A percentile compares a stretch with the other conserved stretches of the same genome.
Evolutionary conservation across 1,139 yeast genomes (phyloP).

Genomic region (Pichia sp.): DNA sequence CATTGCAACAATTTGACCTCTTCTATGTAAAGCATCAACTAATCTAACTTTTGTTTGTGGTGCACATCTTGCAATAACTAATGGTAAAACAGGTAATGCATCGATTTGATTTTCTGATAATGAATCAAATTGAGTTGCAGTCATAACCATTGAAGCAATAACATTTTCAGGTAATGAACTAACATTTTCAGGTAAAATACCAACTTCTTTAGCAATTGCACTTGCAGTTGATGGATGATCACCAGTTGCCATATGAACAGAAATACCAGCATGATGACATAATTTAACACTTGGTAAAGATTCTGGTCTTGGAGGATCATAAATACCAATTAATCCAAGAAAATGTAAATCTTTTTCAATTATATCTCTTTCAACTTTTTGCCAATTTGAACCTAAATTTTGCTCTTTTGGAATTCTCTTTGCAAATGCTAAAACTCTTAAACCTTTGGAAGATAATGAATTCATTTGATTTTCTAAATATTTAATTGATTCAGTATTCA

Average conservation of each 20-base stretch:
- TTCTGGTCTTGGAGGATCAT: conserved; percentile 78
- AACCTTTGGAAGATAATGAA: conserved; percentile 59
- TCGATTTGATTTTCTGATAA: conserved; percentile 61
- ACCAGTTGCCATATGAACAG: conserved; percentile 82
- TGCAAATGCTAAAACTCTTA: conserved; percentile 72
- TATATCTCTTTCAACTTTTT: conserved; percentile 38
- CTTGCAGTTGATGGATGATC: conserved; percentile 80
- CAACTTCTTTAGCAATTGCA: conserved; percentile 82
- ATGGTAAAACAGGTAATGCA: conserved; percentile 60
- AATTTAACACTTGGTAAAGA: conserved; percentile 59
- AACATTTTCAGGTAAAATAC: conserved; percentile 67
- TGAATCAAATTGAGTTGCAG: conserved; percentile 66
- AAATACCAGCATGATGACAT: conserved; percentile 73
- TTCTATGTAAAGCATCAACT: conserved; percentile 76
- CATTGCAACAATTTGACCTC: conserved; percentile 70
- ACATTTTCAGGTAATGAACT: conserved; percentile 58
- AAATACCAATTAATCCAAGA: conserved; percentile 70
- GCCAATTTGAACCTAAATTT: conserved; percentile 26
- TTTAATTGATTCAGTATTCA: conserved; percentile 39
- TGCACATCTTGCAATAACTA: conserved; percentile 80
- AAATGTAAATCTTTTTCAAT: conserved; percentile 55
- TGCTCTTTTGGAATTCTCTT: conserved; percentile 30
- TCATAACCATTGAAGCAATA: conserved; percentile 65
- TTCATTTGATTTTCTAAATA: conserved; percentile 54
- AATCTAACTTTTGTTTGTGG: conserved; percentile 81